These are phyloP conservation scores for Echria macrotheca DNA, from an alignment of 495 filamentous ascomycete genomes.

Conservation along the genomic window DNA sequence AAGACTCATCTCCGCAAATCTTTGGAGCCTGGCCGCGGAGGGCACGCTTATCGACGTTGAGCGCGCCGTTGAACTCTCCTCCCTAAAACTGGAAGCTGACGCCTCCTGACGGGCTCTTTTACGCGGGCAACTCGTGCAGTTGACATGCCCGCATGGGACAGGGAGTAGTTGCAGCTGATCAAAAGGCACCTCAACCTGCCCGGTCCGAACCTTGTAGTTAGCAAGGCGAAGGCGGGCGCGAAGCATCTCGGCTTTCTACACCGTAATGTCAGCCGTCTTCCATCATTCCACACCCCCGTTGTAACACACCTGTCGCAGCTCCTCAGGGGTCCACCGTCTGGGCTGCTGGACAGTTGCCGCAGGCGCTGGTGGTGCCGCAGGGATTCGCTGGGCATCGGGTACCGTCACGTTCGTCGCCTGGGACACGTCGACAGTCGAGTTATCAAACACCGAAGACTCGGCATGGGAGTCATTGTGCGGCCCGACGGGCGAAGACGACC, in stretches of 20 bases:
- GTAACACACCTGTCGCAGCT: neutral
- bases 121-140: too few species aligned
- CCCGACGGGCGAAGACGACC: too few species aligned
- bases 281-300: too few species aligned
- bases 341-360: neutral
- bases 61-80: too few species aligned
- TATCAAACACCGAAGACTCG: slow-evolving; percentile 33
- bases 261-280: slow-evolving; percentile 10
- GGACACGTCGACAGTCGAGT: slow-evolving; percentile 30
- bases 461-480: too few species aligned
- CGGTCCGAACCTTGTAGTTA: slow-evolving; percentile 49
- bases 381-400: slow-evolving; percentile 26
- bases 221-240: slow-evolving; percentile 47
- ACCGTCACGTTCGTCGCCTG: slow-evolving; percentile 36
- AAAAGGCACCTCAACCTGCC: slow-evolving; percentile 46
- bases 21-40: too few species aligned
- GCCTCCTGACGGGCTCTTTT: too few species aligned
- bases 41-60: too few species aligned
- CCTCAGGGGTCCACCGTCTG: neutral
- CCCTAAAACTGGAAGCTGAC: too few species aligned
- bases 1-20: too few species aligned
- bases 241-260: slow-evolving; percentile 47
- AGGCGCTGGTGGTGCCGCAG: neutral
- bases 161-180: too few species aligned
- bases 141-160: too few species aligned